Evolutionary conservation across 2,329 filamentous ascomycete genomes (phyloP), one percentile per base, ranked within the genome.

Genomic region (Monosporascus ibericus): DNA sequence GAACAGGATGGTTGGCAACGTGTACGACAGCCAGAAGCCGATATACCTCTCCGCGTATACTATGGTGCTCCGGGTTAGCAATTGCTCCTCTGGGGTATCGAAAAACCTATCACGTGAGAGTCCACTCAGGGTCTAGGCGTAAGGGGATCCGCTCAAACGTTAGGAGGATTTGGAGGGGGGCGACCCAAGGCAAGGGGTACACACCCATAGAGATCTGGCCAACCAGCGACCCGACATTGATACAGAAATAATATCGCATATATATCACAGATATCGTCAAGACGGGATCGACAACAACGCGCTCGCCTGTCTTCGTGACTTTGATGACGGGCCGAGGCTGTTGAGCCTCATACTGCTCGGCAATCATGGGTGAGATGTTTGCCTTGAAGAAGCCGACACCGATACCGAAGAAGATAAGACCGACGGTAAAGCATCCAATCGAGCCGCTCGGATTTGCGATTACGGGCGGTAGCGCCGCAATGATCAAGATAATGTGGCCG

Each of bases 41-140:
- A 89, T 78, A 55, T 88, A 88, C 65, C 87, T 86, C 69, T 90
- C 87, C 2, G 86, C 82, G 63, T 88, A 91, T 36, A 84, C 84
- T 46, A 17, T 8, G 14, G 3, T 24, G 6, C 22, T 22, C 14
- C 4, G n/a, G 15, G 20, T 46, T 27, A 46, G 24, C 22, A 46
- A 46, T 20, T 6, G 6, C 11, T 24, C 20, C 6, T 15, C 8
- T 44, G 22, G 25, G n/a, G 6, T 5, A 25, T n/a, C 17, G 40
- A 14, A 24, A 11, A 20, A 24, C 39, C 18, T 14, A 34, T 34
- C 30, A 34, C 30, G 14, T 14, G 30, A 14, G 30, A 14, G 4
- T 11, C 11, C 30, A 11, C 11, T 34, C 30, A 14, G 4, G 30
- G 14, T 34, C 9, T 1, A 34, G 30, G 30, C 9, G 4, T 14